Evolutionary conservation across 345 rosid species (phyloP).

Genomic region (Populus alba): DNA sequence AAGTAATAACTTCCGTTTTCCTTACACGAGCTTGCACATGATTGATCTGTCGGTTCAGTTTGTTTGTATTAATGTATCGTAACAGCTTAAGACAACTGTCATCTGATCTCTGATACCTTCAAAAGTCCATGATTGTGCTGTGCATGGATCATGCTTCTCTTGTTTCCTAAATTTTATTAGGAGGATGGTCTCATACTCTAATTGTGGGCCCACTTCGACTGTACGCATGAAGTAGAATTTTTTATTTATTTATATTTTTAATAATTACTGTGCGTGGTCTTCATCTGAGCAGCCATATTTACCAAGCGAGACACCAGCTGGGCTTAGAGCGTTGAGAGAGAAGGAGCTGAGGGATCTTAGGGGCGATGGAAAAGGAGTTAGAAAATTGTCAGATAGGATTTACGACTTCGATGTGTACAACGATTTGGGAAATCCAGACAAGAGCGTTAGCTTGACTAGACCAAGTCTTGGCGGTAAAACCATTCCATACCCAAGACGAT

Average conservation of each 20-base stretch:
- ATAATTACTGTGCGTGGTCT: not conserved
- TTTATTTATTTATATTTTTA: too few relatives aligned
- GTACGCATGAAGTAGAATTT: too few relatives aligned
- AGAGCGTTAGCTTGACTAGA: conserved; percentile 50
- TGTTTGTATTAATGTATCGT: not conserved
- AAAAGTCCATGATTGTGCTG: not conserved
- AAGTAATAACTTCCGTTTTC: not conserved
- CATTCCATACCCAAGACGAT: conserved; percentile 82
- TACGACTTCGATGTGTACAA: conserved; percentile 85
- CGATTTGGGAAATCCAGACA: conserved; percentile 94
- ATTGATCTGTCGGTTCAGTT: not conserved
- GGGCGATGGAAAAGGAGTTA: conserved; percentile 67
- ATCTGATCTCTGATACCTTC: not conserved
- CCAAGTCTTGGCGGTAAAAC: conserved; percentile 69
- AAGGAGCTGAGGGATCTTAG: conserved; percentile 62
- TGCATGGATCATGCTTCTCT: not conserved
- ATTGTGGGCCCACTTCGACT: too few relatives aligned
- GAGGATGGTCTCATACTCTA: not conserved
- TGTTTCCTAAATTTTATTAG: not conserved
- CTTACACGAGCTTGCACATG: not conserved
- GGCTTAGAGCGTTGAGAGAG: conserved; percentile 63
- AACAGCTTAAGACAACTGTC: not conserved
- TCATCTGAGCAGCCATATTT: conserved; percentile 70
- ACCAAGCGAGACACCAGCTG: conserved; percentile 76
- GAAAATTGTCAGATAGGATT: conserved; percentile 74